Percentiles rank a stretch among this genome's conserved stretches.
These are phyloP conservation scores for Speleostelium caveatum DNA, from an alignment of 78 protist genomes.

Conservation along the genomic window DNA sequence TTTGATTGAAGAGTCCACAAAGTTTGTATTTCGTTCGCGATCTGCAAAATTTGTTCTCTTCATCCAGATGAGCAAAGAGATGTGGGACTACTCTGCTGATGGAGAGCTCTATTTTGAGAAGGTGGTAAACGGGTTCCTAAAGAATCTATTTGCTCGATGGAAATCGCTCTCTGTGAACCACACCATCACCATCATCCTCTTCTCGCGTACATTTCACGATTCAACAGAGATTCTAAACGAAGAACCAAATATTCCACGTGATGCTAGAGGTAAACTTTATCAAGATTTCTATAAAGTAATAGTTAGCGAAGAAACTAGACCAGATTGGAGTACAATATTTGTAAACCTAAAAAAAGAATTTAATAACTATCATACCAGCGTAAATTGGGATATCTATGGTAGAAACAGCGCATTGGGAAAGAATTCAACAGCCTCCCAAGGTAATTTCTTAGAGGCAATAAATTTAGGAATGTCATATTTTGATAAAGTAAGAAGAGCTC, in stretches of 20 bases:
- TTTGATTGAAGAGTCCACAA: slow-evolving; percentile 82
- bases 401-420: slow-evolving; percentile 68
- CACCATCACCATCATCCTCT: slow-evolving; percentile 80
- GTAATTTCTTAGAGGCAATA: slow-evolving; percentile 87
- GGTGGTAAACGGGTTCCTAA: slow-evolving; percentile 83
- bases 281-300: slow-evolving; percentile 86
- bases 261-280: slow-evolving; percentile 46
- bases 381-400: slow-evolving; percentile 73
- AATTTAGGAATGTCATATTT: slow-evolving; percentile 81
- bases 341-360: slow-evolving; percentile 75
- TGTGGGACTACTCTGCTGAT: slow-evolving; percentile 87
- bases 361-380: slow-evolving; percentile 56
- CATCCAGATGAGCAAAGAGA: slow-evolving; percentile 86
- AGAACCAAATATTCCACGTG: slow-evolving; percentile 37
- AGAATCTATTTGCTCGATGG: slow-evolving; percentile 80
- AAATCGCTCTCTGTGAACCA: slow-evolving; percentile 64
- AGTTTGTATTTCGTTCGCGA: slow-evolving; percentile 87
- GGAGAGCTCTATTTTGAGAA: slow-evolving; percentile 88
- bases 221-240: slow-evolving; percentile 46
- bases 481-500: slow-evolving; percentile 57
- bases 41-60: slow-evolving; percentile 79
- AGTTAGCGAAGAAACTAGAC: slow-evolving; percentile 69
- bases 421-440: slow-evolving; percentile 84
- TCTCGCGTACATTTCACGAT: slow-evolving; percentile 68
- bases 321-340: slow-evolving; percentile 67